Percentiles rank a stretch among this genome's conserved stretches.
Conservation (phyloP, 2,329 filamentous ascomycete genomes). For the Gremmenia infestans region DNA sequence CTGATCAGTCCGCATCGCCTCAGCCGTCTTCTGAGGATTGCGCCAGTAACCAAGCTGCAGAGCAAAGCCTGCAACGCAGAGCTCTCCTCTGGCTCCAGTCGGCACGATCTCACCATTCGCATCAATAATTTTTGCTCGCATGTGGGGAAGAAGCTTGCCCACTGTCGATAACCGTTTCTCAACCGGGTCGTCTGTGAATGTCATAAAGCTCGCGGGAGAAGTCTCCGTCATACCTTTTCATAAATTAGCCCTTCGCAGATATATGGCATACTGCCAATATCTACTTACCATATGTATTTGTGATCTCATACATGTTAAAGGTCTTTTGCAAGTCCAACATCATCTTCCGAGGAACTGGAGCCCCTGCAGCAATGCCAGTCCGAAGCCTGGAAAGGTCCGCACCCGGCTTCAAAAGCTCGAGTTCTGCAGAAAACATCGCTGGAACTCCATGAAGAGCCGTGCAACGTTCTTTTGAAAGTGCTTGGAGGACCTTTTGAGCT, state of each 20-base stretch:
- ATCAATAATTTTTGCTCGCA: slow-evolving; percentile 66
- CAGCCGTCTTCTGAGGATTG: slow-evolving; percentile 36
- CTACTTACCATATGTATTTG: slow-evolving; percentile 37
- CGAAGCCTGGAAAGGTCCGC: slow-evolving; percentile 39
- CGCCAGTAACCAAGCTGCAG: slow-evolving; percentile 59
- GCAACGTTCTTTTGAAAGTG: slow-evolving; percentile 45
- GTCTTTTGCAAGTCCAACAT: slow-evolving; percentile 57
- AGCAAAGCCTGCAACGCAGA: slow-evolving; percentile 59
- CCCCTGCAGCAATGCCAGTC: slow-evolving; percentile 64
- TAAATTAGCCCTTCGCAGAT: background rate
- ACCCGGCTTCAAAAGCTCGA: slow-evolving; percentile 46
- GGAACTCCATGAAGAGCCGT: slow-evolving; percentile 54
- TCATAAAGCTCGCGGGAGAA: slow-evolving; percentile 75
- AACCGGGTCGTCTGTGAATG: slow-evolving; percentile 67
- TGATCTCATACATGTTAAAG: slow-evolving; percentile 57
- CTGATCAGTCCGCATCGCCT: slow-evolving; percentile 27
- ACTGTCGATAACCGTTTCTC: slow-evolving; percentile 65
- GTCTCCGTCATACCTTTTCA: slow-evolving; percentile 60
- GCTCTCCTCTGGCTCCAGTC: slow-evolving; percentile 53
- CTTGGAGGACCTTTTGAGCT: slow-evolving; percentile 49
- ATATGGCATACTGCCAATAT: no score
- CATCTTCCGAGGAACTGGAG: slow-evolving; percentile 55
- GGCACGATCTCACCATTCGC: slow-evolving; percentile 47
- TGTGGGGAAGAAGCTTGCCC: slow-evolving; percentile 70
- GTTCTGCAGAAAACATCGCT: slow-evolving; percentile 65